Evolutionary conservation across 768 basidiomycete genomes (phyloP).

Genomic region (Mrakia frigida): DNA sequence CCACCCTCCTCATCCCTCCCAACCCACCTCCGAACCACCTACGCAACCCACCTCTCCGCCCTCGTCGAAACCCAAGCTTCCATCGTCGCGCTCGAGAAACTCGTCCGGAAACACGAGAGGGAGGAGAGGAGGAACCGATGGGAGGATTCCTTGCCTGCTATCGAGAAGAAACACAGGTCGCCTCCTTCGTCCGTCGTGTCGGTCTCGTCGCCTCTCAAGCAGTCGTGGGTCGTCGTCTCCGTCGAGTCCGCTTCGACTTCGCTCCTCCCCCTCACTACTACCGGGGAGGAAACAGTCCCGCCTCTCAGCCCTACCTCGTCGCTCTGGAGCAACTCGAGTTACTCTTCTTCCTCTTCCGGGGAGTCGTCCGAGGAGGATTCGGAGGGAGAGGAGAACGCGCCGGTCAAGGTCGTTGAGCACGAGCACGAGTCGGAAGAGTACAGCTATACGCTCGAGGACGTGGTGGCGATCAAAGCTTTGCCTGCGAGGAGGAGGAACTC

Average conservation of each 20-base stretch:
- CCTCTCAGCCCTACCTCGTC: conserved; percentile 9
- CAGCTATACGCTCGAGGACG: too few species aligned
- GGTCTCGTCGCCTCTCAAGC: background rate
- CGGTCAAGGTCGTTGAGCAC: background rate
- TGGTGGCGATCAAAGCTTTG: too few species aligned
- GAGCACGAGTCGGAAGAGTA: too few species aligned
- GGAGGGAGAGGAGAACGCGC: background rate
- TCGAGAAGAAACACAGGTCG: background rate
- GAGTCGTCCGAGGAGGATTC: conserved; percentile 24
- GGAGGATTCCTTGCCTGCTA: conserved; percentile 33
- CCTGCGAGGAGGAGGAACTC: too few species aligned
- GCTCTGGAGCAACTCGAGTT: conserved; percentile 5
- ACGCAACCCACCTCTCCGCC: conserved; percentile 38
- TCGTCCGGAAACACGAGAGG: conserved; percentile 38
- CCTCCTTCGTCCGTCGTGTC: background rate
- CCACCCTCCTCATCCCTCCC: conserved; percentile 36
- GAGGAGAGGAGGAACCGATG: conserved; percentile 42
- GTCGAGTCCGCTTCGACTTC: background rate
- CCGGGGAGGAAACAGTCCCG: background rate
- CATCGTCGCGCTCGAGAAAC: conserved; percentile 37
- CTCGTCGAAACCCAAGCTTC: conserved; percentile 38
- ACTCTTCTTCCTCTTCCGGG: background rate
- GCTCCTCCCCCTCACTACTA: background rate
- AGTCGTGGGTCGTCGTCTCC: background rate
- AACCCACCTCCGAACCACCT: conserved; percentile 34